Evolutionary conservation across 805 yeast species (phyloP).

Genomic region (Brettanomyces custersianus): DNA sequence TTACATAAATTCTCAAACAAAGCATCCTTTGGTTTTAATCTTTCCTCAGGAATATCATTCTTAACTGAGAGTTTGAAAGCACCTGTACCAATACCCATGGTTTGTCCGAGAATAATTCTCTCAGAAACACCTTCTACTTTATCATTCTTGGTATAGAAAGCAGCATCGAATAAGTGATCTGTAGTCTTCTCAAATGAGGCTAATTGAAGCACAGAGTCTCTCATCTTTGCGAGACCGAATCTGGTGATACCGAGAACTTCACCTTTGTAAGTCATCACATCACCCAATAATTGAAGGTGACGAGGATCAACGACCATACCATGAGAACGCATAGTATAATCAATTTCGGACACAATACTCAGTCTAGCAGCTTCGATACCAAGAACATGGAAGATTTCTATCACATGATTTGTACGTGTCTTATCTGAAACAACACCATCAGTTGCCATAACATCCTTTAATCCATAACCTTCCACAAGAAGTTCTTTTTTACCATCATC

Average conservation of each 20-base stretch:
- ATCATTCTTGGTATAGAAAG: conserved; percentile 95
- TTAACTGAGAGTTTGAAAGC: conserved; percentile 77
- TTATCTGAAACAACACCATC: conserved; percentile 90
- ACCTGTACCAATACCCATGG: conserved; percentile 97
- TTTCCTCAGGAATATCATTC: conserved; percentile 25
- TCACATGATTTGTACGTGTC: conserved; percentile 84
- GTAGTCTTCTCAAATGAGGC: conserved; percentile 98
- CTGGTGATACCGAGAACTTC: conserved; percentile 97
- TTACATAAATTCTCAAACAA: conserved; percentile 38
- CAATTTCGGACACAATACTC: conserved; percentile 88
- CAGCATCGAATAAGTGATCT: conserved; percentile 96
- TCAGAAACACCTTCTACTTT: conserved; percentile 96
- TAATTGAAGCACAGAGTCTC: conserved; percentile 92
- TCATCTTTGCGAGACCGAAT: conserved; percentile 96
- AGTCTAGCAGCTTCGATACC: conserved; percentile 98
- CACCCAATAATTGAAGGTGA: conserved; percentile 94
- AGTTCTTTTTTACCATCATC: conserved; percentile 83
- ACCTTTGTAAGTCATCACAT: conserved; percentile 98
- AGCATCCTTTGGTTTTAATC: conserved; percentile 31
- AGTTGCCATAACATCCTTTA: conserved; percentile 92
- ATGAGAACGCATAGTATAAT: conserved; percentile 96
- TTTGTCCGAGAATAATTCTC: conserved; percentile 94
- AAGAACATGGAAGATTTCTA: conserved; percentile 80
- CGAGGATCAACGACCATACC: conserved; percentile 99
- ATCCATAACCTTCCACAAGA: conserved; percentile 95